These are phyloP conservation scores for Canariomyces notabilis DNA, from an alignment of 2,329 filamentous ascomycete species.

Conservation along the genomic window DNA sequence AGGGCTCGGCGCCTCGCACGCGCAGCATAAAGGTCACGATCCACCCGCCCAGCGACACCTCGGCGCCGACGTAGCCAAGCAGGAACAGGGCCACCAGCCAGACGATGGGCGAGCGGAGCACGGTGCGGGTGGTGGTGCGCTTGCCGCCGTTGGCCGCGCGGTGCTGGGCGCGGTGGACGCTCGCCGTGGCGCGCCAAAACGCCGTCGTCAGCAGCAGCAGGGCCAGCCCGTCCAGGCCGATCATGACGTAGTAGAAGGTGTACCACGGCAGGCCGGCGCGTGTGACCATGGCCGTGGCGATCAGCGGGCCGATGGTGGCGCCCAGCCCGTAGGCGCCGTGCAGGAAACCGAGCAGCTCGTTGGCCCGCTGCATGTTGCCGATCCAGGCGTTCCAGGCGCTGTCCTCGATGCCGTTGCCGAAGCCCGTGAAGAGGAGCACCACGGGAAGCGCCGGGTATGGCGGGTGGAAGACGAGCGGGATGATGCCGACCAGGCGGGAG, in stretches of 20 bases:
- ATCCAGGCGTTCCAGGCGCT: conserved; percentile 56
- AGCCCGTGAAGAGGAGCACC: conserved; percentile 60
- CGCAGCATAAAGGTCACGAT: conserved; percentile 83
- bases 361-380: conserved; percentile 67
- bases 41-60: conserved; percentile 63
- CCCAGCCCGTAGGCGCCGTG: conserved; percentile 70
- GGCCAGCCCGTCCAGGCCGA: conserved; percentile 47
- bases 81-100: conserved; percentile 73
- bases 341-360: conserved; percentile 68
- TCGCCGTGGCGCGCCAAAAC: conserved; percentile 61
- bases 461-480: conserved; percentile 61
- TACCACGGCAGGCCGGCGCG: conserved; percentile 62
- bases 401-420: conserved; percentile 66
- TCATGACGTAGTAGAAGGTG: conserved; percentile 71
- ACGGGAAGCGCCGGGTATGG: conserved; percentile 63
- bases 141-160: conserved; percentile 31
- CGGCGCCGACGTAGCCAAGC: conserved; percentile 72
- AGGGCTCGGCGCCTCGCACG: conserved; percentile 62
- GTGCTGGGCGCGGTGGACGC: conserved; percentile 45
- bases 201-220: conserved; percentile 44
- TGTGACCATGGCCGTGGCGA: conserved; percentile 69
- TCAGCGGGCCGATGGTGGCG: conserved; percentile 62
- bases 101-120: conserved; percentile 51
- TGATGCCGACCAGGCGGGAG: conserved; percentile 60
- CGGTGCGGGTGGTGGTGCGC: conserved; percentile 41